Base-by-base conservation (phyloP, 2,329 filamentous ascomycete genomes). In the Aspergillus ibericus region DNA sequence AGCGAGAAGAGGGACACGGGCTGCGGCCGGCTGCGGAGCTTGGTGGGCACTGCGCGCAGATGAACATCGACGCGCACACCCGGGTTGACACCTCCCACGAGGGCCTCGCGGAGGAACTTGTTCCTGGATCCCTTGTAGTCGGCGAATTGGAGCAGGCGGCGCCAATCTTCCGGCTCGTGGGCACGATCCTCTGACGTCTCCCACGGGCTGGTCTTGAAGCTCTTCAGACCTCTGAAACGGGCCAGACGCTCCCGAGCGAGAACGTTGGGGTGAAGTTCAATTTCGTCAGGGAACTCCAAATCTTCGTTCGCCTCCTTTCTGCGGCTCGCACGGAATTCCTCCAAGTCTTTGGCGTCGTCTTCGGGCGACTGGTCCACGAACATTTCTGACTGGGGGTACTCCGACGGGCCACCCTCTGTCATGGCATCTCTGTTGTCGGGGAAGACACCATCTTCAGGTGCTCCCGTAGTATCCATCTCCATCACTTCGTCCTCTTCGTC, bases 271-370 rank as follows among this genome's bases (percentile, higher is more conserved):
- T 91, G 91, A 54, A 99, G 81, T 75, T 99, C 96, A 58, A 99
- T 95, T 75, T 99, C 95, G 65, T 99, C 95, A 0, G 95, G 95
- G 75, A 98, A 99, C 74, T 98, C 93, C 55, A 90, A 85, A 74
- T 99, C 95, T 13, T 98, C 93, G 51, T 93, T 85, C 4, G 87
- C 91, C 66, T 97, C 93, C 22, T 87, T 87, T 53, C 87, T 86
- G 69, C 92, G 91, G 63, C 87, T 87, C 53, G 85, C 83, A 38
- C 95, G 87, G 77, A 92, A 99, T 46, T 89, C 89, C 56, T 87
- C 90, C 40, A 99, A 82, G 71, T 96, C 88, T 67, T 88, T 83
- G 2, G 90, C 89, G 69, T 96, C 92, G 62, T 97, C 92, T 67
- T 96, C 88, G 1, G 89, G 91, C 53, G 86, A 85, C 18, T 82